Conservation (phyloP, 2,329 filamentous ascomycete genomes). For the Aspergillus hiratsukae region DNA sequence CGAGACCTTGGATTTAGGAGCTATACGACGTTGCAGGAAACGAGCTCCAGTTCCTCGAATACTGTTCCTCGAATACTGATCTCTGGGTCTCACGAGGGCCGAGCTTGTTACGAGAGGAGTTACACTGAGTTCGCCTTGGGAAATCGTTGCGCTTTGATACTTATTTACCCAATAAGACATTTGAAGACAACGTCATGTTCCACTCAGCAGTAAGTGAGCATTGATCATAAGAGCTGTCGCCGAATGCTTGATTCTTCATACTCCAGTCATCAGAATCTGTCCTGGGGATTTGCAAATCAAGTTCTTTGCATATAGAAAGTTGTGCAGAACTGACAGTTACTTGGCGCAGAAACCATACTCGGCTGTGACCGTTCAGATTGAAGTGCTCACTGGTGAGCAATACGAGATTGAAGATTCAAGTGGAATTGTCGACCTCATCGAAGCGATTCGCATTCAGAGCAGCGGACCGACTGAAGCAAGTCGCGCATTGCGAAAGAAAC, state of each 20-base stretch:
- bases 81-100: not conserved
- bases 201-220: conserved; percentile 27
- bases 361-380: conserved; percentile 87
- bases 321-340: not conserved
- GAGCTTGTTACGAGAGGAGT: not conserved
- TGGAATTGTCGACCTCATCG: conserved; percentile 89
- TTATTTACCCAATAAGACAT: not conserved
- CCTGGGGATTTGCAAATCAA: not conserved
- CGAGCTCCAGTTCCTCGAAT: not conserved
- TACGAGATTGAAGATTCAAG: conserved; percentile 88
- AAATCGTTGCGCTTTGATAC: not conserved
- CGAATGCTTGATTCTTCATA: not conserved
- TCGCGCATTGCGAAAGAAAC: conserved; percentile 89
- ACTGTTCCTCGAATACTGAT: not conserved
- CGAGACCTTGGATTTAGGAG: not conserved
- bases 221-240: not conserved
- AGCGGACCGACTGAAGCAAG: conserved; percentile 86
- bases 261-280: not conserved
- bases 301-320: not conserved
- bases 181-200: conserved; percentile 26
- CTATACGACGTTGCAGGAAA: not conserved
- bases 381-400: conserved; percentile 81
- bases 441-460: conserved; percentile 84
- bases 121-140: not conserved
- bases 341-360: conserved; percentile 72